Evolutionary conservation across 139 green algal species (phyloP), one percentile per base, ranked within the genome.

Genomic region (Medakamo hakoo): DNA sequence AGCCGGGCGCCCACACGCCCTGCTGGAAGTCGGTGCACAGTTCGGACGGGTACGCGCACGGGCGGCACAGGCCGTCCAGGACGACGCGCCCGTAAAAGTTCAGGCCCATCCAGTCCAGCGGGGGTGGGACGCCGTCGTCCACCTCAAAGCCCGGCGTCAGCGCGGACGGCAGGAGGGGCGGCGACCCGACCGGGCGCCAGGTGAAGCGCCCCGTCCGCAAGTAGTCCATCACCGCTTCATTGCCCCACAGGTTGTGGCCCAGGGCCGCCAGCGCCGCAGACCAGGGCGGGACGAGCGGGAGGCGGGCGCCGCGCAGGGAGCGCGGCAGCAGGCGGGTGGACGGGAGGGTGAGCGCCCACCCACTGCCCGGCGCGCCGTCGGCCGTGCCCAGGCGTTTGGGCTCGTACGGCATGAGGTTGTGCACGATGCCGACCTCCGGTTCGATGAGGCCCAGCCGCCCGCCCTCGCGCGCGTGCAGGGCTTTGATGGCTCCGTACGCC

Each of bases 11-110:
- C 64, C 88, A 83, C 40, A 90, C 75, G 20, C 80, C 73, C 65
- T 90, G 91, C 55, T 78, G 83, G 83, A 94, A 92, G 74, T 94
- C 86, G 1, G 80, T 92, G 83, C 90, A 90, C 2, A 81, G 60
- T 68, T 91, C 86, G 19, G 70, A 66, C 4, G 62, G 55, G 31
- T 77, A 65, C 68, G 64, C 73, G 18, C 48, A 59, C 5, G 84
- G 71, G 59, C 57, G 26, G 27, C 88, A 73, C 65, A 72, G 78
- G 75, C 75, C 80, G 66, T 84, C 72, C 40, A 52, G 40, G 24
- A 84, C 72, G 1, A 71, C n/a, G 4, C 71, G 71, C 59, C 71
- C 71, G 67, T 60, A 69, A 27, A 25, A 84, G 63, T 84, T 84
- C 25, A 84, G 60, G 2, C 78, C 78, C 18, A 84, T 65, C 31